Conservation (phyloP, 2,329 filamentous ascomycete species). For the Colletotrichum sp. region DNA sequence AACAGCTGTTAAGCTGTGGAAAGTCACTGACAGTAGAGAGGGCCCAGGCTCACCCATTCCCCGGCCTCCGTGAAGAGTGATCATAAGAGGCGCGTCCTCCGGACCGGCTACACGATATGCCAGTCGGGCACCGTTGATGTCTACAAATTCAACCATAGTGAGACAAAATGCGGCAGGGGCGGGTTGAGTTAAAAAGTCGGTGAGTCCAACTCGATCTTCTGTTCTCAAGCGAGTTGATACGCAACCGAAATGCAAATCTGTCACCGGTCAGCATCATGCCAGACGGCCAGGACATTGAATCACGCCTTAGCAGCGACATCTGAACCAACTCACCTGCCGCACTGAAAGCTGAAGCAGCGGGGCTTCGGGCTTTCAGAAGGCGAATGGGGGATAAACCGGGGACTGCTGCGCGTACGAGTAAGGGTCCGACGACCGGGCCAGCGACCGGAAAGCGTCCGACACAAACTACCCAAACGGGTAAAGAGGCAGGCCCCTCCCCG, state of each 20-base stretch:
- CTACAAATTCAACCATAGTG: conserved; percentile 26
- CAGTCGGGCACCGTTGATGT: conserved; percentile 37
- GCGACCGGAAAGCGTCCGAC: not conserved
- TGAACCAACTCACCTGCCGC: not conserved
- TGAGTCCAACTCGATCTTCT: not conserved
- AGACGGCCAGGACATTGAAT: not conserved
- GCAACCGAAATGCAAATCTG: not conserved
- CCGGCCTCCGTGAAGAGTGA: conserved; percentile 41
- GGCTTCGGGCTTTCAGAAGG: not conserved
- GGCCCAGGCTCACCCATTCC: conserved; percentile 32
- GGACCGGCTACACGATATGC: conserved; percentile 36
- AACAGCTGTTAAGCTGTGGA: not conserved
- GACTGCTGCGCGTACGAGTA: not conserved
- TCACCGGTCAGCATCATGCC: not conserved
- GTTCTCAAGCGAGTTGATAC: rapidly evolving
- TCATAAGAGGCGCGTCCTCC: conserved; percentile 33
- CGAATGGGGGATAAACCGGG: not conserved
- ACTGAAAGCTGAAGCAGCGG: not conserved
- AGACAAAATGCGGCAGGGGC: rapidly evolving
- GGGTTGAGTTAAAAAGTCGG: not conserved
- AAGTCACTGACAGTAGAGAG: rapidly evolving
- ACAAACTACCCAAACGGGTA: not conserved
- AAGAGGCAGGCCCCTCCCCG: conserved; percentile 12
- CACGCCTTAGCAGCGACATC: not conserved
- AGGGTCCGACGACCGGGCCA: not conserved